Base-by-base conservation (phyloP, 2,329 filamentous ascomycete species). In the Botryosphaeria dothidea region DNA sequence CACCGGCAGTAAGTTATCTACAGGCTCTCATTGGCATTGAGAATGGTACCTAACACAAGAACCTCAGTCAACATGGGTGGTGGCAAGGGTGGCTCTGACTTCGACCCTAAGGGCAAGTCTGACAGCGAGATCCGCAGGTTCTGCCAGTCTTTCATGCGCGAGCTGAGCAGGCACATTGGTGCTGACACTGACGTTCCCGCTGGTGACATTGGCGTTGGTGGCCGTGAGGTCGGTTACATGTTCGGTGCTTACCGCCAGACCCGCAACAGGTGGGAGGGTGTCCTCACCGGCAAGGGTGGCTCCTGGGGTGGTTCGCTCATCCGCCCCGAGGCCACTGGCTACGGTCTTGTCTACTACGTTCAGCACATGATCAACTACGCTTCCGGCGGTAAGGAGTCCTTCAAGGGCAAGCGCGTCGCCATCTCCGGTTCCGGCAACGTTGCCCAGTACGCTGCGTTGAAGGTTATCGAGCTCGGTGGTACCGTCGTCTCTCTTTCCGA, bases 361-460 rank as follows among this genome's bases (percentile, higher is more conserved):
- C 86, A 91, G 73, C 92, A 96, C 86, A 97, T 97, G 93, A 93
- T 98, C 77, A 84, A 91, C 80, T 90, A 97, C 80, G 92, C 92
- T 71, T 85, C 85, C 23, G 82, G 83, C 67, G 92, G 92, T 79
- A 89, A 90, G 77, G 93, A 96, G 77, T 87, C 86, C 71, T 96
- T 96, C 84, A 81, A 86, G 68, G 94, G 93, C 82, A 98, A 98
- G 88, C 90, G 90, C 67, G 95, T 98, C 65, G 92, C 94, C 79
- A 90, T 99, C 80, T 97, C 95, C 49, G 95, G 95, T 69, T 97
- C 94, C 66, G 95, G 95, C 71, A 99, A 99, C 83, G 95, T 98
- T 64, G 95, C 95, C 34, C 95, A 98, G 84, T 98, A 95, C 83
- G 94, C 94, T 34, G 95, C 94, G 0, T 90, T 98, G 72, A 98